Evolutionary conservation across 2,329 filamentous ascomycete genomes (phyloP), one percentile per base, ranked within the genome.

Genomic region (Penicillium sp.): DNA sequence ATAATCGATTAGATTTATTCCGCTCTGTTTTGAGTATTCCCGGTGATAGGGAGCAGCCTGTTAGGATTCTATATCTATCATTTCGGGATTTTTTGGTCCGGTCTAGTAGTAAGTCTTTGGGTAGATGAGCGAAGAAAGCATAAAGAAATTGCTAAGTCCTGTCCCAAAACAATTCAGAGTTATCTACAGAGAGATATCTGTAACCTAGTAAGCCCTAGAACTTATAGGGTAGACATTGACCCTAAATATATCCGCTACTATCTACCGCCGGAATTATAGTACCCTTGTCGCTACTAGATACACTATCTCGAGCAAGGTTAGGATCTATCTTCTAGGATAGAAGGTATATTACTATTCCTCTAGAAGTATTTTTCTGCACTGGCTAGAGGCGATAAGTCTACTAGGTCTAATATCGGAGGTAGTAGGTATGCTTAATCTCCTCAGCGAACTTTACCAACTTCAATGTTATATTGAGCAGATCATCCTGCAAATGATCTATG

Each of bases 371-470:
- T 69, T 41, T 41, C 61, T 71, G n/a, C 66, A 71, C 56, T 71
- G 66, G 69, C 18, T 71, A 11, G 66, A 72, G 61, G 66, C 58
- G 50, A 63, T 72, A 59, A 60, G 67, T 47, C 19, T 69, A 6
- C 43, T 70, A 19, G 64, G 59, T 16, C 19, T 58, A 43, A 37
- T 65, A n/a, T 60, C 61, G 3, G 64, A 71, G 36, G 55, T 58
- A 46, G 55, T 67, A 9, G 47, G 47, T 22, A 59, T 62, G 53
- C 55, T 70, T 14, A 44, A 55, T 55, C 58, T 51, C 10, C 46
- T 70, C 64, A n/a, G 50, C 47, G 36, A n/a, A n/a, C n/a, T n/a
- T n/a, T n/a, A n/a, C n/a, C n/a, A n/a, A n/a, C n/a, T n/a, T n/a
- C n/a, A n/a, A n/a, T n/a, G n/a, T n/a, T n/a, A n/a, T n/a, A n/a